Conservation (phyloP, 2,329 filamentous ascomycete species). For the Fusarium sp. region DNA sequence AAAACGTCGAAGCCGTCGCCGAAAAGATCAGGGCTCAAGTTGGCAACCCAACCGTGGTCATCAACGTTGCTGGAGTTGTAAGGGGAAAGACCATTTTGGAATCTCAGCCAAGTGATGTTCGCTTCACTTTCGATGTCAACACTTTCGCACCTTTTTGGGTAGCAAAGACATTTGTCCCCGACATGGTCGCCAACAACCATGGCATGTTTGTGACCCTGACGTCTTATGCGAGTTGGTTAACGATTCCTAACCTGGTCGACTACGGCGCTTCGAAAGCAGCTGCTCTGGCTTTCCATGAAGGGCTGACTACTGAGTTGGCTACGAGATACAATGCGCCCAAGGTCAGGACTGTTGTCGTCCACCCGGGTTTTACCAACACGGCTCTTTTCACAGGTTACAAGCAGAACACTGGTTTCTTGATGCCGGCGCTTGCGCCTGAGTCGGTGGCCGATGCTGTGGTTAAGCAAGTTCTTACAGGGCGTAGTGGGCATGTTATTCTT, state of each 20-base stretch:
- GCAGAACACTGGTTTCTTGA: constrained; percentile 59
- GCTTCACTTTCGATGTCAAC: constrained; percentile 80
- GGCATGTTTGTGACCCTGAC: constrained; percentile 81
- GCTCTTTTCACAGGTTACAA: constrained; percentile 64
- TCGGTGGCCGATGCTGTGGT: constrained; percentile 63
- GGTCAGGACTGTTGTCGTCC: constrained; percentile 75
- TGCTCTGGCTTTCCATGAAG: constrained; percentile 77
- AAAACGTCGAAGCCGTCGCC: constrained; percentile 66
- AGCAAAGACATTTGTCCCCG: constrained; percentile 75
- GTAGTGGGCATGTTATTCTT: constrained; percentile 63
- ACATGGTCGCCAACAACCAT: constrained; percentile 73
- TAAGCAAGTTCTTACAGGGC: constrained; percentile 62
- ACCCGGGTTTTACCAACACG: constrained; percentile 61
- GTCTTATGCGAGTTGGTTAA: constrained; percentile 71
- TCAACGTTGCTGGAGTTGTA: constrained; percentile 78
- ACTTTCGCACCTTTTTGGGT: constrained; percentile 75
- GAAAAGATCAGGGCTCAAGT: constrained; percentile 66
- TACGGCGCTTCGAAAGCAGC: constrained; percentile 77
- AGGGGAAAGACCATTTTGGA: constrained; percentile 73
- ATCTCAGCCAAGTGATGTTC: constrained; percentile 68
- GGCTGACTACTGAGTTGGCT: constrained; percentile 68
- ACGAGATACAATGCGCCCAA: constrained; percentile 72
- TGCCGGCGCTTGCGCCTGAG: constrained; percentile 56
- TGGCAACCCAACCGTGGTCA: constrained; percentile 76
- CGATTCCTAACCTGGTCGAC: constrained; percentile 74